Base-by-base conservation (phyloP, 2,329 filamentous ascomycete genomes). In the Ascocoryne sarcoides region DNA sequence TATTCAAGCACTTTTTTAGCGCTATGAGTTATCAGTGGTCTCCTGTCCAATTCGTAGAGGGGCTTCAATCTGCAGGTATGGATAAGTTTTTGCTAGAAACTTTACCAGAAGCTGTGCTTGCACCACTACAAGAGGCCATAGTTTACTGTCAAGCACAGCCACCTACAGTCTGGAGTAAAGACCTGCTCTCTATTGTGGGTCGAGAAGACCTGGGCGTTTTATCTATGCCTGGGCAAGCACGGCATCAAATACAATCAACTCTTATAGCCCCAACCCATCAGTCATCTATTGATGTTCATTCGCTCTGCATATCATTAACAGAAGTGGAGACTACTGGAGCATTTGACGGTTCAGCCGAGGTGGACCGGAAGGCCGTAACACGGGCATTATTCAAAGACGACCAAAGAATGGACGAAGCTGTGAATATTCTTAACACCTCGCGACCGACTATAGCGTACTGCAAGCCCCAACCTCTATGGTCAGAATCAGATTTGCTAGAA, bases 331-430 rank as follows among this genome's bases (percentile, higher is more conserved):
- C 67, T 41, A 68, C 64, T 32, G 73, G 75, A 32, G 73, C 78
- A 0, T 78, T 82, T 40, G 83, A 92, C 48, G 86, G 86, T 34
- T 82, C 83, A 4, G 83, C 87, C 40, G 89, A 92, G 58, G 82
- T 82, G 21, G 86, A 95, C 56, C 78, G 88, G 19, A 80, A 90
- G 60, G 74, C 81, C 8, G 79, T 96, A 5, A 93, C 92, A 20
- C 79, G 81, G 37, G 70, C 92, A 7, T 81, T 98, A 19, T 98
- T 96, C 70, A 82, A 80, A 44, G 88, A 96, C 50, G 92, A 98
- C 56, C 79, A 88, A 44, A 81, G 92, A 26, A 80, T 94, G 40
- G 80, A 87, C 46, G 92, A 98, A 64, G 92, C 88, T 0, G 79
- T 82, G 40, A 78, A 75, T 39, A 69, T 98, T 40, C 69, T 98